Conservation (phyloP, 2,329 filamentous ascomycete species). For the Grosmannia penicillata region DNA sequence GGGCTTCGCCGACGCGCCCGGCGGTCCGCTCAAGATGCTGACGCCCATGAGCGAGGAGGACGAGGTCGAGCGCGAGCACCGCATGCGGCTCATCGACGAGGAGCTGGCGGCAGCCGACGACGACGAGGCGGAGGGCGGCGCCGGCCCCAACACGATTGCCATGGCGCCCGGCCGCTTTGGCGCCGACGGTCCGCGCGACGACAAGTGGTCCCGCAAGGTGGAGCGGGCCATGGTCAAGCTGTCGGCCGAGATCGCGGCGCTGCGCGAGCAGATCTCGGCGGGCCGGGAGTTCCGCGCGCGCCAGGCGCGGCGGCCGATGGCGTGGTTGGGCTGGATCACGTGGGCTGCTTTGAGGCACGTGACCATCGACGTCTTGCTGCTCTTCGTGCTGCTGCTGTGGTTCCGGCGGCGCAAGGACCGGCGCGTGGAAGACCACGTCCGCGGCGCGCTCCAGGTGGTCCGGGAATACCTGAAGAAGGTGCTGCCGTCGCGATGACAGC, state of each 20-base stretch:
- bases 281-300: slow-evolving; percentile 56
- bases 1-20: neutral
- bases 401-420: slow-evolving; percentile 57
- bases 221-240: slow-evolving; percentile 78
- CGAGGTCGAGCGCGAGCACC: slow-evolving; percentile 43
- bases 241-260: slow-evolving; percentile 80
- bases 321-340: slow-evolving; percentile 57
- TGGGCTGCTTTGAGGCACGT: slow-evolving; percentile 62
- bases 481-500: slow-evolving; percentile 38
- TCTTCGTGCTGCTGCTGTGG: slow-evolving; percentile 54
- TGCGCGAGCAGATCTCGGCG: slow-evolving; percentile 78
- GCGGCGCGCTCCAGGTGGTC: slow-evolving; percentile 42
- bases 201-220: slow-evolving; percentile 65
- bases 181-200: neutral
- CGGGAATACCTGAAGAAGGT: slow-evolving; percentile 45
- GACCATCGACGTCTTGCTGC: slow-evolving; percentile 51
- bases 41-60: slow-evolving; percentile 79
- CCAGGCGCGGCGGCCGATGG: slow-evolving; percentile 46
- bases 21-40: slow-evolving; percentile 50
- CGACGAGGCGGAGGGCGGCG: slow-evolving; percentile 23
- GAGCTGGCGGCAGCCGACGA: slow-evolving; percentile 21
- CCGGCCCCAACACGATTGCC: no score
- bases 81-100: slow-evolving; percentile 23
- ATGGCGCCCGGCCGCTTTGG: neutral
- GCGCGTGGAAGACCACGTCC: slow-evolving; percentile 58